Conservation (phyloP, 345 rosid genomes). For the Eucalyptus pauciflora region DNA sequence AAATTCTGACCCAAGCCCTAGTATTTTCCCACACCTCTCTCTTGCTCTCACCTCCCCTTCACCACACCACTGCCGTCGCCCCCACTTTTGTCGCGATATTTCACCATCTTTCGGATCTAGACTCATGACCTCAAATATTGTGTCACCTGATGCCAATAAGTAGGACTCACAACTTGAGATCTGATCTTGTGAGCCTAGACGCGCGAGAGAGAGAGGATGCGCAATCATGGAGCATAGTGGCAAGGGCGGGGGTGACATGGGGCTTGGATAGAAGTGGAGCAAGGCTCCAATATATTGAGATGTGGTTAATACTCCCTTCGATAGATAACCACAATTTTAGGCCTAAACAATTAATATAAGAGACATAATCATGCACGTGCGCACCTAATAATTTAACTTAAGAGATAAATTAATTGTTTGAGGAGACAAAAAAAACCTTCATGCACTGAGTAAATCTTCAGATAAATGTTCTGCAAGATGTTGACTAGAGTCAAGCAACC, state of each 20-base stretch:
- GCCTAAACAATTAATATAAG: background rate
- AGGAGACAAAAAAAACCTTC: background rate
- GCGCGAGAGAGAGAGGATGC: too few relatives aligned
- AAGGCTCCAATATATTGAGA: background rate
- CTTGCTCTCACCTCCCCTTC: background rate
- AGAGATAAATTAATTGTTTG: background rate
- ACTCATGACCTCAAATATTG: background rate
- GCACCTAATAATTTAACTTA: background rate
- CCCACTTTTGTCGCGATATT: background rate
- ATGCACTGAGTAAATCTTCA: background rate
- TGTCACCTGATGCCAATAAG: background rate
- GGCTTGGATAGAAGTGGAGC: too few relatives aligned
- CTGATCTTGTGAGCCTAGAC: too few relatives aligned
- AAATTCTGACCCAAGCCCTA: background rate
- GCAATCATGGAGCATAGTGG: too few relatives aligned
- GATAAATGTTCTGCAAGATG: background rate
- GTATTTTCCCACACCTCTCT: background rate
- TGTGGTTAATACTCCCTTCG: background rate
- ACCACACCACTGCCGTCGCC: background rate
- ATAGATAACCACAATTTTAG: too few relatives aligned
- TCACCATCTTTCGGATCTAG: background rate
- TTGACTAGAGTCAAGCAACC: background rate
- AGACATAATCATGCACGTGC: background rate
- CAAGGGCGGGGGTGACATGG: too few relatives aligned
- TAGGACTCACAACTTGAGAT: too few relatives aligned